These are phyloP conservation scores for Raddia guianensis DNA, from an alignment of 176 grass and related monocot genomes.

Conservation along the genomic window DNA sequence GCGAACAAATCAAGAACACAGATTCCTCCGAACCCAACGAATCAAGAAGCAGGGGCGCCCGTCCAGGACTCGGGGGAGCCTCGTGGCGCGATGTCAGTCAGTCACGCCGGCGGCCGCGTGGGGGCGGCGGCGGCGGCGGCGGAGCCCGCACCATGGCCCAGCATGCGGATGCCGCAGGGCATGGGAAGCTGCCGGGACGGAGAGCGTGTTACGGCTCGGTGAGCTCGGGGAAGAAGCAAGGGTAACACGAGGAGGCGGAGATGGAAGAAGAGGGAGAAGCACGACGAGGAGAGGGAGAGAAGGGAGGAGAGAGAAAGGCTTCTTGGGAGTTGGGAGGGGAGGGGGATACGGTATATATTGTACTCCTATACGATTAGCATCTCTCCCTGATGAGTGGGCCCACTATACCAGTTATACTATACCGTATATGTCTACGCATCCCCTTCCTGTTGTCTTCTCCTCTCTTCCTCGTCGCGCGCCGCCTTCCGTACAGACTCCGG, in stretches of 20 bases:
- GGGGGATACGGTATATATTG: no score
- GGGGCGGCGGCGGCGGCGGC: not conserved
- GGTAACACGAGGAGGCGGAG: not conserved
- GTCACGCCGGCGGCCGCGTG: constrained; percentile 16
- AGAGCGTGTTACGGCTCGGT: constrained; percentile 8
- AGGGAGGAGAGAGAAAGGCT: constrained; percentile 9
- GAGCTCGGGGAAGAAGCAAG: constrained; percentile 7
- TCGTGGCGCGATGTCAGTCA: not conserved
- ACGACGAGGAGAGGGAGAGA: not conserved
- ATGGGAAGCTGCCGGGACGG: not conserved
- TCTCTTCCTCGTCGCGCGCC: no score
- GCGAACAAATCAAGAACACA: not conserved
- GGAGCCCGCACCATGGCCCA: not conserved
- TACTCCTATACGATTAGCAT: no score
- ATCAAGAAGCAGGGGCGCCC: constrained; percentile 28
- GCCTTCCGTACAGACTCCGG: no score
- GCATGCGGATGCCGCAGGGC: constrained; percentile 25
- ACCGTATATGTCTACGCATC: no score
- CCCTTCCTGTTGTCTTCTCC: no score
- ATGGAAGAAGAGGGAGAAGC: constrained; percentile 1
- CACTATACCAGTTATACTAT: no score
- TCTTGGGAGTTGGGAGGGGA: not conserved
- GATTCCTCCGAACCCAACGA: not conserved
- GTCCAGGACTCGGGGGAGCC: not conserved
- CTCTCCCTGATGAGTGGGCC: no score